Conservation (phyloP, 495 filamentous ascomycete species). For the Xanthoparmelia taractica region DNA sequence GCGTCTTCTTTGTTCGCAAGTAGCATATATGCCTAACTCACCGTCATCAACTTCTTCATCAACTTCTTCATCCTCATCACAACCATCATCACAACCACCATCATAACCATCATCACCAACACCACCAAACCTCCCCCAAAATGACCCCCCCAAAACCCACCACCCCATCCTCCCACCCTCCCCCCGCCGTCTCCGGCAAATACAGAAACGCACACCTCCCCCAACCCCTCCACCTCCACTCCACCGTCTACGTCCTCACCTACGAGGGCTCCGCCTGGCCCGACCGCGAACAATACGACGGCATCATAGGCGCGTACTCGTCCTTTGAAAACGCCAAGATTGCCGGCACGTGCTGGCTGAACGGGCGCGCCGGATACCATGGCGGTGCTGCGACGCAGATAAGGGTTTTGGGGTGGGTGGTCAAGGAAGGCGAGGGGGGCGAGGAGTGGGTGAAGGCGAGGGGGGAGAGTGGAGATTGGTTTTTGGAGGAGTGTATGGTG, state of each 20-base stretch:
- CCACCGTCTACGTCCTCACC: neutral
- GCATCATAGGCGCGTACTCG: neutral
- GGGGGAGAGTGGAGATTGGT: neutral
- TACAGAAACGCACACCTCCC: neutral
- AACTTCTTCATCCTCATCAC: neutral
- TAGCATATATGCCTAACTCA: neutral
- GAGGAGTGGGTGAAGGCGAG: slow-evolving; percentile 4
- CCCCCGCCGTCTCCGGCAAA: neutral
- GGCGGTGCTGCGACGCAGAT: neutral
- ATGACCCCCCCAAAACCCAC: neutral
- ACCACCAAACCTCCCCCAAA: neutral
- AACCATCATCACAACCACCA: neutral
- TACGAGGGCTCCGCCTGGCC: neutral
- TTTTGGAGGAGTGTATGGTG: neutral
- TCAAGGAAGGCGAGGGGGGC: slow-evolving; percentile 9
- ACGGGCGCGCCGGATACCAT: neutral
- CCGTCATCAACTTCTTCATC: too few relatives aligned
- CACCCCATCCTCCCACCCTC: neutral
- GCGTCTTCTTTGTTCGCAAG: neutral
- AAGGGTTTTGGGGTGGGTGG: neutral
- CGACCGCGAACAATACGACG: neutral
- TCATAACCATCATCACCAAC: neutral
- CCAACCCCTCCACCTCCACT: neutral
- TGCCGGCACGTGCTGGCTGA: neutral
- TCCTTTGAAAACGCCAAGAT: neutral